Conservation (phyloP, 495 filamentous ascomycete genomes). For the Parathielavia hyrcaniae region DNA sequence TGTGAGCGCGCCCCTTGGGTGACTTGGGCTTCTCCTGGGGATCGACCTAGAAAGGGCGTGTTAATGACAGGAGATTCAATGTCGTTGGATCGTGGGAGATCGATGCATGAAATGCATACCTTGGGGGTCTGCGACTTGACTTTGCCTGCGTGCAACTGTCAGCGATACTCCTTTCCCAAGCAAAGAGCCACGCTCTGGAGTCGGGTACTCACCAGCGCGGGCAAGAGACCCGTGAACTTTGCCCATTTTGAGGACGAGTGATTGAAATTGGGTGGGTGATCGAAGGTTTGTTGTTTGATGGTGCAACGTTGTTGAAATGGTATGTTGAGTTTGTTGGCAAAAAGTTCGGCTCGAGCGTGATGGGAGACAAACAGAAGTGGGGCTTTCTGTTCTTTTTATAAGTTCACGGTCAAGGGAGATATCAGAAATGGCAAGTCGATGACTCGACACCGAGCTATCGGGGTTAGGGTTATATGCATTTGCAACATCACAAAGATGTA, state of each 20-base stretch:
- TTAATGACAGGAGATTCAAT: not conserved
- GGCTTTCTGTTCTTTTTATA: not conserved
- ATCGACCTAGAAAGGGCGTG: slow-evolving; percentile 54
- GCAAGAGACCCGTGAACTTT: slow-evolving; percentile 91
- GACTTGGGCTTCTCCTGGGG: slow-evolving; percentile 82
- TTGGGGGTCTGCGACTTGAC: slow-evolving; percentile 50
- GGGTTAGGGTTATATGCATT: slow-evolving; percentile 7
- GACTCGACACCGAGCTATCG: slow-evolving; percentile 1
- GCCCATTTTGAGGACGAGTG: slow-evolving; percentile 62
- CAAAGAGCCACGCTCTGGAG: not conserved
- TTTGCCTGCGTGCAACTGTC: slow-evolving; percentile 30
- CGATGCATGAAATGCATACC: slow-evolving; percentile 26
- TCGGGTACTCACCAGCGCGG: slow-evolving; percentile 64
- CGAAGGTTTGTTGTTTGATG: not conserved
- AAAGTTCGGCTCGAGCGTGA: not conserved
- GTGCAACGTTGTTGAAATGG: no score
- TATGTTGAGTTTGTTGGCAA: not conserved
- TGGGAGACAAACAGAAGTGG: not conserved
- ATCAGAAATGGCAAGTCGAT: no score
- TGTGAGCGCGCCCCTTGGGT: slow-evolving; percentile 97
- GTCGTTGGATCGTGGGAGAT: not conserved
- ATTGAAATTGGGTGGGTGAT: slow-evolving; percentile 11
- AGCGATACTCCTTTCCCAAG: not conserved
- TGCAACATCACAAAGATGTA: no score
- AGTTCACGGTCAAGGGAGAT: not conserved